A percentile compares a stretch with the other conserved stretches of the same genome.
phyloP scores from a whole-genome alignment of 306 rosid genomes.

The Quillaja saponaria region DNA sequence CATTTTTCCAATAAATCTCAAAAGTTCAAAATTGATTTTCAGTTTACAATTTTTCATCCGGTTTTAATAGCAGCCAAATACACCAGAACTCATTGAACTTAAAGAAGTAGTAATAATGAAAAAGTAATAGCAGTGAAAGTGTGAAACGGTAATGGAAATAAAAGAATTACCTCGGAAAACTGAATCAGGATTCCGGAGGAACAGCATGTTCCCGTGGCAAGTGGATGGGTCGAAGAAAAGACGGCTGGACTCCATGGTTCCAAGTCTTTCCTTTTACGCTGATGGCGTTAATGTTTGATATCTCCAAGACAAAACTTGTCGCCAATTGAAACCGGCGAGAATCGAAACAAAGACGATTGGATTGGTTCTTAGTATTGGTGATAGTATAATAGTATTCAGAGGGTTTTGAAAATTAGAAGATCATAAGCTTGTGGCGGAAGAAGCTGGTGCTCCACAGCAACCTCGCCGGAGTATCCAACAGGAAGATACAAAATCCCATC shows the following conservation, averaged over 20 bases:
- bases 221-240: conserved; percentile 62
- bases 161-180: conserved; percentile 60
- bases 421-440: conserved; percentile 99
- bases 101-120: neutral
- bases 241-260: conserved; percentile 65
- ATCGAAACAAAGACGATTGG: conserved; percentile 1
- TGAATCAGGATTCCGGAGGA: conserved; percentile 66
- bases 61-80: neutral
- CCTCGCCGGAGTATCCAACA: conserved; percentile 87
- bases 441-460: conserved; percentile 95
- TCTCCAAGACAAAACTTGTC: neutral
- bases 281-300: neutral
- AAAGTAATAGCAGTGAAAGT: neutral
- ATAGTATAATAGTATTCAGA: neutral
- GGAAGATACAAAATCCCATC: conserved; percentile 93
- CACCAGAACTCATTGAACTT: neutral
- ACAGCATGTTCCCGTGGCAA: conserved; percentile 72
- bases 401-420: conserved; percentile 49
- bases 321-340: neutral
- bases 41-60: neutral
- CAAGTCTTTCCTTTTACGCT: neutral
- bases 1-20: neutral
- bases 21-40: neutral
- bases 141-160: neutral
- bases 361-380: neutral